These are phyloP conservation scores for Penicillium paxilli DNA, from an alignment of 495 filamentous ascomycete genomes.

Conservation along the genomic window DNA sequence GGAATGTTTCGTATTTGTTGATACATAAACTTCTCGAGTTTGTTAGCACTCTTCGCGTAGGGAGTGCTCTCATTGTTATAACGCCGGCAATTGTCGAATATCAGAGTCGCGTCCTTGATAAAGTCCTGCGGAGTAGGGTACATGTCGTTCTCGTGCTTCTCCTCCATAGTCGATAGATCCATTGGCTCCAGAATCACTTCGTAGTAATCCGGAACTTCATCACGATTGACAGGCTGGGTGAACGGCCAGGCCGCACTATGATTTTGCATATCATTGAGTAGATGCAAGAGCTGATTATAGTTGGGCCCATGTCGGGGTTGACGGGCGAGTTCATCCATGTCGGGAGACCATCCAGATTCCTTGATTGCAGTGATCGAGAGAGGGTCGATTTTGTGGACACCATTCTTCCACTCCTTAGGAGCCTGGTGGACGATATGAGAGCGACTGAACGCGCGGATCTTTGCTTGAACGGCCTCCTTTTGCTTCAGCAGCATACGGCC, in stretches of 20 bases:
- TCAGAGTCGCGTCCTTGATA: slow-evolving; percentile 82
- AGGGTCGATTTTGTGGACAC: slow-evolving; percentile 69
- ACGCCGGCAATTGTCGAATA: slow-evolving; percentile 91
- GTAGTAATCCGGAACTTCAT: slow-evolving; percentile 97
- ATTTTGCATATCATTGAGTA: slow-evolving; percentile 95
- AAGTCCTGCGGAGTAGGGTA: slow-evolving; percentile 93
- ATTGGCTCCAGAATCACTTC: slow-evolving; percentile 98
- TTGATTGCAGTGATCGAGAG: slow-evolving; percentile 80
- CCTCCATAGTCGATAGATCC: slow-evolving; percentile 96
- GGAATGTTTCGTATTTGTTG: slow-evolving; percentile 87
- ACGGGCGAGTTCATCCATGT: slow-evolving; percentile 95
- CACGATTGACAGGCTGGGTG: slow-evolving; percentile 86
- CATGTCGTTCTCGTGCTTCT: slow-evolving; percentile 89
- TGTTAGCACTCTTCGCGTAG: slow-evolving; percentile 94
- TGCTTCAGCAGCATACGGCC: slow-evolving; percentile 97
- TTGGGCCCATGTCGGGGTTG: slow-evolving; percentile 98
- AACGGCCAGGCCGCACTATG: slow-evolving; percentile 92
- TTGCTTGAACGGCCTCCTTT: slow-evolving; percentile 90
- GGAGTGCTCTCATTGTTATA: slow-evolving; percentile 96
- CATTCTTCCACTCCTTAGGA: slow-evolving; percentile 82
- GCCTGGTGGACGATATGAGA: slow-evolving; percentile 85
- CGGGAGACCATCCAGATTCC: slow-evolving; percentile 89
- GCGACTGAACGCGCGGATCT: slow-evolving; percentile 88
- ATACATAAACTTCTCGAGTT: slow-evolving; percentile 97
- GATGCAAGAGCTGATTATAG: slow-evolving; percentile 87